A percentile compares a stretch with the other conserved stretches of the same genome.
Evolutionary conservation across 2,329 filamentous ascomycete genomes (phyloP).

Genomic region (Clonostachys chloroleuca): DNA sequence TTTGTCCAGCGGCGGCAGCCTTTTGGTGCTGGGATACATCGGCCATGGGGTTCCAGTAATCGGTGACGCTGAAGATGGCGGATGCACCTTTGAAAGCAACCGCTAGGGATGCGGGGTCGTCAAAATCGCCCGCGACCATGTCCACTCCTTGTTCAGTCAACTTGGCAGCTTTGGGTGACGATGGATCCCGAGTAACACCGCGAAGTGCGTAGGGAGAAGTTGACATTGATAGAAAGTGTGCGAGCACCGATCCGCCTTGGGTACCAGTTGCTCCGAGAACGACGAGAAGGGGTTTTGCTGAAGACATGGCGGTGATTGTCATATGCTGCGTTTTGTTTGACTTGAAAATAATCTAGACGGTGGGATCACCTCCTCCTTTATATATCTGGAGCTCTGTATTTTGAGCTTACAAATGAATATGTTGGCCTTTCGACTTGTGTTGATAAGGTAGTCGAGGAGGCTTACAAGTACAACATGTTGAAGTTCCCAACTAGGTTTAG

Average conservation of each 20-base stretch:
- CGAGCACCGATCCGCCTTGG: slow-evolving; percentile 8
- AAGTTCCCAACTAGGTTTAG: too few species aligned
- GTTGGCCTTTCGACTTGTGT: too few species aligned
- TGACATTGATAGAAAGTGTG: slow-evolving; percentile 3
- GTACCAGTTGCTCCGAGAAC: slow-evolving; percentile 1
- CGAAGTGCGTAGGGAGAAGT: slow-evolving; percentile 5
- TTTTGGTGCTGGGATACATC: slow-evolving; percentile 1
- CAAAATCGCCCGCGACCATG: slow-evolving; percentile 6
- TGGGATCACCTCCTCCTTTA: too few species aligned
- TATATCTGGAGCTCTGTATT: too few species aligned
- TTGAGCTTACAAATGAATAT: too few species aligned
- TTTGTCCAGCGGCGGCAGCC: slow-evolving; percentile 4
- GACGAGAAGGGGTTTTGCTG: background rate
- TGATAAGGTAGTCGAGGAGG: too few species aligned
- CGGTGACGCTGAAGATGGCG: slow-evolving; percentile 5
- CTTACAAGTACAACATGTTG: too few species aligned
- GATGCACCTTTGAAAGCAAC: slow-evolving; percentile 7
- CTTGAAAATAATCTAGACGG: too few species aligned
- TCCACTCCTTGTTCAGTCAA: slow-evolving; percentile 5
- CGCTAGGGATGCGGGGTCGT: slow-evolving; percentile 3
- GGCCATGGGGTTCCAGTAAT: slow-evolving; percentile 4
- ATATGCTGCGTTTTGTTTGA: too few species aligned
- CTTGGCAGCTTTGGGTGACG: background rate
- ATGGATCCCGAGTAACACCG: slow-evolving; percentile 5
- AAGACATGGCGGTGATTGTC: background rate